Evolutionary conservation across 179 eudicot genomes (phyloP), one percentile per base, ranked within the genome.

Genomic region (Vitellaria paradoxa): DNA sequence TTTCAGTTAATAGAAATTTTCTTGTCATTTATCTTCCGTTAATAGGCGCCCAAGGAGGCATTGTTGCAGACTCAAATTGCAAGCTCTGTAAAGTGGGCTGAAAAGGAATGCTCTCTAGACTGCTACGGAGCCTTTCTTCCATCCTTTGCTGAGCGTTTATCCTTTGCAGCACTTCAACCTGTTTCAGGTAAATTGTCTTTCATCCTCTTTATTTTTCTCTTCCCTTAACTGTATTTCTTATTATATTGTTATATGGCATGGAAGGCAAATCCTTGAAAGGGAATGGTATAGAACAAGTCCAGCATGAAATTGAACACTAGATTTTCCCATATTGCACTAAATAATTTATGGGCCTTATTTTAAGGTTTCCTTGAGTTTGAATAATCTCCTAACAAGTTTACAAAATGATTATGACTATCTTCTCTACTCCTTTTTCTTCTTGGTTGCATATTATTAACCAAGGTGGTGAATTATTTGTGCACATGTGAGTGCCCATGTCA

Each of bases 131-230:
- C 72, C 64, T 87, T 85, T 77, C 64, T 87, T 60, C 90, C 88
- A 45, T 75, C 86, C 26, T 72, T 80, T 1, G 76, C 86, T 12
- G 90, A 87, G 79, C 88, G 83, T 53, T 72, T 87, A 65, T 85
- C 86, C 66, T 87, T 85, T 81, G 83, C 86, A 62, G 88, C 85
- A n/a, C 81, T 87, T 78, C 88, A 87, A 79, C 82, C 86, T 57
- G 75, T 85, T 81, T 82, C 90, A 74, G 90, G 90, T 83, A 80
- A 65, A 18, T 68, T 49, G 46, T 60, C 70, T 65, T 59, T 11
- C 50, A 72, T 40, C 18, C 20, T 37, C 64, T 9, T 37, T 11
- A 30, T 37, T 55, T 55, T 40, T 40, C 13, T 42, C 4, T 69
- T 21, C 37, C 18, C 30, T 69, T 3, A 26, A 20, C n/a, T 9